Evolutionary conservation across 1,139 yeast species (phyloP), one percentile per base, ranked within the genome.

Genomic region (Pichiaceae sp.): DNA sequence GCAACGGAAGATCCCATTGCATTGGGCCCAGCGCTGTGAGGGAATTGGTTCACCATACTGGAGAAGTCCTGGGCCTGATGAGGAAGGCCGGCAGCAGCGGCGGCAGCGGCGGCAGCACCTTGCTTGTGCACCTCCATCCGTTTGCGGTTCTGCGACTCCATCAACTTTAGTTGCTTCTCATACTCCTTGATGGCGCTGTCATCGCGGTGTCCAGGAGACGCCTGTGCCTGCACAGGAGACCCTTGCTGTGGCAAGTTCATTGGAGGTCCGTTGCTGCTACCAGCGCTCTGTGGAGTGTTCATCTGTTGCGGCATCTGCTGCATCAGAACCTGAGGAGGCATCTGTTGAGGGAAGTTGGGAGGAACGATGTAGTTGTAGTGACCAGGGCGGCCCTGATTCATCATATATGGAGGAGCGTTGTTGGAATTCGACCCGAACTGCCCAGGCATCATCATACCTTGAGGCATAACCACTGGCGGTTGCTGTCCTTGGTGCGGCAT

Each of bases 121-220:
- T 49, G 42, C 18, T 15, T 5, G 11, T 29, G 31, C 12, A 15
- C 17, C 14, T 30, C 25, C 34, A 72, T 60, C 29, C 75, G 58
- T 37, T 46, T 46, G 33, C 56, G 68, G 45, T 71, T 72, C 45
- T 72, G 77, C 41, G 64, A 67, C 42, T 72, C 79, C 49, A 73
- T 56, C 33, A 71, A 49, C 66, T 71, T 65, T 42, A 73, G 58
- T 50, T 72, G 76, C 59, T 66, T 71, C 49, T 72, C 78, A 47
- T 73, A 73, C 47, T 72, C 79, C 46, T 70, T 75, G 29, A 73
- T 45, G 11, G 57, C 56, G 31, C 36, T 45, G 21, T 44, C 49
- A 32, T 43, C 45, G 14, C 14, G 17, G 6, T 17, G n/a, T n/a
- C 17, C 16, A 9, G 9, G 23, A n/a, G n/a, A 23, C n/a, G 15